Base-by-base conservation (phyloP, 495 filamentous ascomycete species). In the Podospora comata region DNA sequence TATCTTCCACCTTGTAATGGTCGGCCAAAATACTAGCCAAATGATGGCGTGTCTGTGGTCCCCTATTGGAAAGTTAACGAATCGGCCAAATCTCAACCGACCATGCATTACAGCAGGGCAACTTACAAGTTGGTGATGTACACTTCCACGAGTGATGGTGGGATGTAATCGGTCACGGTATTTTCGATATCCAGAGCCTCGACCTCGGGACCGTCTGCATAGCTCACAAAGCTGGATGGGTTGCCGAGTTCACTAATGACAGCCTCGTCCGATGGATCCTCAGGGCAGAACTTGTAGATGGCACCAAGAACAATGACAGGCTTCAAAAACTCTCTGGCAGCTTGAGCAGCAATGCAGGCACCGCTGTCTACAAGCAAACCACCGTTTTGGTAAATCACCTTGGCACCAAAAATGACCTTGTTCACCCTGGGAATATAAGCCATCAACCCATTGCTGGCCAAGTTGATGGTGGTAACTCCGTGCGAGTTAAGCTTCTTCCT, bases 101-200 rank as follows among this genome's bases (percentile, higher is more conserved):
- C 11, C n/a, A 44, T 23, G 3, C 20, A 27, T 39, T 16, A 60
- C 1, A 57, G 15, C 5, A 53, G 32, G 2, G 62, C 13, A 23
- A 87, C 92, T 84, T 82, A 94, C 91, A 97, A 79, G 78, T 97
- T 97, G 11, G 94, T 96, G 70, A 97, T 90, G 74, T 97, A 97
- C 48, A 95, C 86, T 73, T 95, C 91, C 32, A 97, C 86, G 66
- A 94, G 78, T 66, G 94, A 90, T 7, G 91, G 86, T 2, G 90
- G 89, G 13, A 97, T 87, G 73, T 93, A 94, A 73, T 96, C 93
- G 62, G 88, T 90, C 23, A 94, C 73, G 11, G 92, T 92, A 77
- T 93, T 95, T 68, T 89, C 86, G 1, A 97, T 85, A 69, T 92
- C 89, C 56, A 95, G 85, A 72, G 88, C 85, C 7, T 91, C 87